A percentile compares a stretch with the other conserved stretches of the same genome.
Evolutionary conservation across 169 alveolate species (phyloP).

Genomic region (Besnoitia besnoiti): DNA sequence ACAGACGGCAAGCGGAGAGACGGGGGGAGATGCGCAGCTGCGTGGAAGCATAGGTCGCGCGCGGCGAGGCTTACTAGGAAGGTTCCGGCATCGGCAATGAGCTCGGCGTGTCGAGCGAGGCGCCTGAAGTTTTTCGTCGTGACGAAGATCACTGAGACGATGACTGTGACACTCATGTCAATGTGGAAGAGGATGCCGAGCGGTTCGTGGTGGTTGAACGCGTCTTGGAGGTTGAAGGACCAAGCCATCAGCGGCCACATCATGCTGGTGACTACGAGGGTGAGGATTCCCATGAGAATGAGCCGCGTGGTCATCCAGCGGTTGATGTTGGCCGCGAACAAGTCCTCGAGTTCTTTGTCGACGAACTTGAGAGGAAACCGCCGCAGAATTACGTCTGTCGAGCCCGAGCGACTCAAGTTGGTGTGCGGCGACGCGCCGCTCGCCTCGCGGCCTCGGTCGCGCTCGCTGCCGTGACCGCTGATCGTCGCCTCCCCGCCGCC

Average conservation of each 20-base stretch:
- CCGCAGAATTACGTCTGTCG: neutral
- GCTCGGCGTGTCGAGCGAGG: constrained; percentile 20
- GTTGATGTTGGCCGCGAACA: constrained; percentile 49
- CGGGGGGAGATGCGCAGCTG: too few relatives aligned
- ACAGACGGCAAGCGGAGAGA: too few relatives aligned
- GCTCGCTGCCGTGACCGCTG: neutral
- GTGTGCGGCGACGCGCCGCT: neutral
- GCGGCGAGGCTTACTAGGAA: neutral
- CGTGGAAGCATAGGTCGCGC: too few relatives aligned
- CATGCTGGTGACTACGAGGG: constrained; percentile 36
- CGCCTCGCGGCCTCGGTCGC: neutral
- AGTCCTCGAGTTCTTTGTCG: constrained; percentile 29
- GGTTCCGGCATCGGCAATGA: constrained; percentile 20
- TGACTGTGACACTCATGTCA: constrained; percentile 35
- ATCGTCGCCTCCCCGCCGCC: neutral
- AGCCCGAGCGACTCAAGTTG: constrained; percentile 29
- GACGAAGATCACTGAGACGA: constrained; percentile 5
- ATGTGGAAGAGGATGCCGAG: constrained; percentile 39
- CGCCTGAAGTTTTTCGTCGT: neutral
- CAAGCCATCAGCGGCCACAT: constrained; percentile 64
- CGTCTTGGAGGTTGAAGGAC: constrained; percentile 39
- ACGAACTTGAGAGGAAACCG: constrained; percentile 46
- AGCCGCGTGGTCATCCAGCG: constrained; percentile 57
- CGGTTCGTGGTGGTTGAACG: constrained; percentile 41
- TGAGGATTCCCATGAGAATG: constrained; percentile 41